phyloP scores from a whole-genome alignment of 2,329 filamentous ascomycete genomes.

The Pestalotiopsis sp. region DNA sequence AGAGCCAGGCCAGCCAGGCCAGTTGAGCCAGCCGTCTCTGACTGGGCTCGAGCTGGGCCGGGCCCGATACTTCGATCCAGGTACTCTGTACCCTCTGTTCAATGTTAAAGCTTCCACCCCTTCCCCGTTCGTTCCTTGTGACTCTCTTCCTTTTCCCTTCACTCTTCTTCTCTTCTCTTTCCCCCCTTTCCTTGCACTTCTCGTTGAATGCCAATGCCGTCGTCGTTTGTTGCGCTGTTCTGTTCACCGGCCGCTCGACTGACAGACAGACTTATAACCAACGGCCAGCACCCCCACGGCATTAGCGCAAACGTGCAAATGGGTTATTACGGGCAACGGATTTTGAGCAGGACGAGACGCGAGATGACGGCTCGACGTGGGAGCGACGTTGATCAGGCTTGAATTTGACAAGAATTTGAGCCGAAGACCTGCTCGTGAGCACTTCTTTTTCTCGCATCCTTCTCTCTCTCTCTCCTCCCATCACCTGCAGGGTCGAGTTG shows the following conservation, averaged over 20 bases:
- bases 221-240: slow-evolving; percentile 5
- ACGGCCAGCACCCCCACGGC: slow-evolving; percentile 10
- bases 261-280: slow-evolving; percentile 2
- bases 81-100: slow-evolving; percentile 12
- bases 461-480: background rate
- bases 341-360: background rate
- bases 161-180: slow-evolving; percentile 16
- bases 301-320: slow-evolving; percentile 14
- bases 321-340: background rate
- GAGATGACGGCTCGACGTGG: background rate
- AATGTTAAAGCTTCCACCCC: slow-evolving; percentile 29
- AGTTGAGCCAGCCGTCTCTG: background rate
- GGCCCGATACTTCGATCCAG: slow-evolving; percentile 14
- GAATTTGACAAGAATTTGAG: background rate
- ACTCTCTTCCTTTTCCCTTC: slow-evolving; percentile 22
- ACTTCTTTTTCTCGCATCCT: background rate
- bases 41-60: background rate
- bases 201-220: slow-evolving; percentile 7
- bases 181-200: slow-evolving; percentile 13
- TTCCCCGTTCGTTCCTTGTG: slow-evolving; percentile 31
- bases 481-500: background rate
- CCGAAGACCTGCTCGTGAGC: background rate
- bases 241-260: background rate
- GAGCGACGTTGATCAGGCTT: background rate
- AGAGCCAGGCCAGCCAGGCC: background rate